phyloP scores from a whole-genome alignment of 202 grass and related monocot species.

The Schoenoplectus tabernaemontani region DNA sequence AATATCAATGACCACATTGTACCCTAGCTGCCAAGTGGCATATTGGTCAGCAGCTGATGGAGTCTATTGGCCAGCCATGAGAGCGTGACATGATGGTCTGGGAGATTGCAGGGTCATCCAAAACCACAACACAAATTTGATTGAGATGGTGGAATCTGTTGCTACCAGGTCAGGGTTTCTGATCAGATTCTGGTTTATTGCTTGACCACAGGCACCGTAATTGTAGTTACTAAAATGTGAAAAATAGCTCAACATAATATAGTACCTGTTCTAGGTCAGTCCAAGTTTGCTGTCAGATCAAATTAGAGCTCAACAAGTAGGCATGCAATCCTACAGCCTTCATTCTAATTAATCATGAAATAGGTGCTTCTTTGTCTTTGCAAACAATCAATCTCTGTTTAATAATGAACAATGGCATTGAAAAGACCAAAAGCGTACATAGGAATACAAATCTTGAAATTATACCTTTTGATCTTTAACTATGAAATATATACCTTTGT shows the following conservation, averaged over 20 bases:
- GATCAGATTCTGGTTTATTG: constrained; percentile 31
- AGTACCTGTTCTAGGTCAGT: too few species aligned
- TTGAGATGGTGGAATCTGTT: constrained; percentile 31
- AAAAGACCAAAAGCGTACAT: too few species aligned
- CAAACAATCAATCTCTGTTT: too few species aligned
- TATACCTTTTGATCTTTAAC: too few species aligned
- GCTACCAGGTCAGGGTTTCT: constrained; percentile 48
- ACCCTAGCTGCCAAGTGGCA: constrained; percentile 34
- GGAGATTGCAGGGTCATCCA: constrained; percentile 49
- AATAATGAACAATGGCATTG: too few species aligned
- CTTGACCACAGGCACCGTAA: constrained; percentile 31
- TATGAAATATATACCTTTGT: constrained; percentile 56
- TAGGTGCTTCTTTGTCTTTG: too few species aligned
- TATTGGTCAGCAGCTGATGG: constrained; percentile 28
- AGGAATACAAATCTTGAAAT: too few species aligned
- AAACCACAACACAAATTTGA: constrained; percentile 52
- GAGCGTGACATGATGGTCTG: constrained; percentile 46
- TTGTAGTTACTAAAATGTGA: constrained; percentile 39
- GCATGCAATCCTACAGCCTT: too few species aligned
- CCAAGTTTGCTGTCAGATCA: too few species aligned
- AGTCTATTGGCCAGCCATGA: constrained; percentile 35
- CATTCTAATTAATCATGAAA: too few species aligned
- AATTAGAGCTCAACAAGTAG: too few species aligned
- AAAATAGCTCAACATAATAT: too few species aligned
- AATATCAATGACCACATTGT: constrained; percentile 57